Percentiles rank a stretch among this genome's conserved stretches.
phyloP scores from a whole-genome alignment of 495 filamentous ascomycete genomes.

The Parathielavia appendiculata region DNA sequence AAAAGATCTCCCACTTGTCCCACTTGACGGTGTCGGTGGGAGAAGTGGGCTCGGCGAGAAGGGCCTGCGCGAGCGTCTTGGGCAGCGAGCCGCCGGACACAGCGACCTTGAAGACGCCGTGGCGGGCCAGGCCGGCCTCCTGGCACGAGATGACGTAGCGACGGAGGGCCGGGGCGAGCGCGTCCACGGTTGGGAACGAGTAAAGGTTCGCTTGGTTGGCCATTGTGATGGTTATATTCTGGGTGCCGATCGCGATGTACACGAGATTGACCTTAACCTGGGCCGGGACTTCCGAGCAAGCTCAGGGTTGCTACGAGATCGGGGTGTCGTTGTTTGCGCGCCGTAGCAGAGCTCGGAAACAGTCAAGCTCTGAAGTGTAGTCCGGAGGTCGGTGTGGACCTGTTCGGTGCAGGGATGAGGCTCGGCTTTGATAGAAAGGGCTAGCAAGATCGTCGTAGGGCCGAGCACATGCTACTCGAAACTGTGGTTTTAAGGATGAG shows the following conservation, averaged over 20 bases:
- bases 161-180: conserved; percentile 69
- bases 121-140: conserved; percentile 69
- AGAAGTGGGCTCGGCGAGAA: conserved; percentile 60
- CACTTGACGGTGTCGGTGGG: conserved; percentile 66
- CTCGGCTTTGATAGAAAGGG: no score
- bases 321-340: background rate
- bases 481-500: background rate
- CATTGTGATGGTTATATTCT: conserved; percentile 44
- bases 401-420: background rate
- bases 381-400: background rate
- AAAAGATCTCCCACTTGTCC: conserved; percentile 94
- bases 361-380: background rate
- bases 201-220: conserved; percentile 77
- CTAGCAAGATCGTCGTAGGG: no score
- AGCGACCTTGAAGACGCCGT: conserved; percentile 80
- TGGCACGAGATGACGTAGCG: conserved; percentile 76
- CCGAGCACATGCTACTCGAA: no score
- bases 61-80: conserved; percentile 69
- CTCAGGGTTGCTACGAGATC: background rate
- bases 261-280: background rate
- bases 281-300: background rate
- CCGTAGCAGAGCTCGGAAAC: background rate
- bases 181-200: conserved; percentile 62
- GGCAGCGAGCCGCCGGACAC: conserved; percentile 95
- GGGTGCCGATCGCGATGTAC: background rate